A percentile compares a stretch with the other conserved stretches of the same genome.
phyloP scores from a whole-genome alignment of 345 rosid species.

The Xanthoceras sorbifolium region DNA sequence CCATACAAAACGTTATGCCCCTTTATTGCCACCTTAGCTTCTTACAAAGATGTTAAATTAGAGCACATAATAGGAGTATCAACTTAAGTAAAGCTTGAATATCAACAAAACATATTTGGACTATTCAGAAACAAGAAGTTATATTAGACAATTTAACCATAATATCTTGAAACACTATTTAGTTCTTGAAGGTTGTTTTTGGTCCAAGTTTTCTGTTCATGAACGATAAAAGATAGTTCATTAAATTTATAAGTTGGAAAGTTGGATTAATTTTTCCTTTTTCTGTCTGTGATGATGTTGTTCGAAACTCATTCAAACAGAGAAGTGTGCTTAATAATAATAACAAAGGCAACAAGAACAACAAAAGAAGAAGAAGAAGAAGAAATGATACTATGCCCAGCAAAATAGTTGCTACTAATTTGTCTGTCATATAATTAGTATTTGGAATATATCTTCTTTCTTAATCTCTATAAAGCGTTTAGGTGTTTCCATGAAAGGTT shows the following conservation, averaged over 20 bases:
- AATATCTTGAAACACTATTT: not conserved
- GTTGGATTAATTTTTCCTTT: not conserved
- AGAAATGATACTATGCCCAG: not conserved
- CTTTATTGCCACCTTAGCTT: not conserved
- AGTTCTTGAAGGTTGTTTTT: not conserved
- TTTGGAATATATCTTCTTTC: not conserved
- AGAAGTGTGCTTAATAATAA: not conserved
- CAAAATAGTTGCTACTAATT: not conserved
- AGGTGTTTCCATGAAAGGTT: not conserved
- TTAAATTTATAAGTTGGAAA: not conserved
- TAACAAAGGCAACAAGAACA: not conserved
- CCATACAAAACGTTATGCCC: not conserved
- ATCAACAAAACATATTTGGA: not conserved
- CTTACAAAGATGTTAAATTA: not conserved
- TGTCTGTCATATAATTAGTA: not conserved
- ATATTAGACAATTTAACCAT: not conserved
- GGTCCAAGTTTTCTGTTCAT: not conserved
- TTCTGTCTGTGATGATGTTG: not conserved
- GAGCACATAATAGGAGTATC: not conserved
- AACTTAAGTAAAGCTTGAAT: not conserved
- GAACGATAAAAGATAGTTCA: not conserved
- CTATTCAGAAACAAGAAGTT: not conserved
- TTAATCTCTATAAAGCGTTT: not conserved
- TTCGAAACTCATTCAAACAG: not conserved
- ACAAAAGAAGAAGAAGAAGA: not conserved